Evolutionary conservation across 345 rosid species (phyloP).

Genomic region (Arabidopsis suecica): DNA sequence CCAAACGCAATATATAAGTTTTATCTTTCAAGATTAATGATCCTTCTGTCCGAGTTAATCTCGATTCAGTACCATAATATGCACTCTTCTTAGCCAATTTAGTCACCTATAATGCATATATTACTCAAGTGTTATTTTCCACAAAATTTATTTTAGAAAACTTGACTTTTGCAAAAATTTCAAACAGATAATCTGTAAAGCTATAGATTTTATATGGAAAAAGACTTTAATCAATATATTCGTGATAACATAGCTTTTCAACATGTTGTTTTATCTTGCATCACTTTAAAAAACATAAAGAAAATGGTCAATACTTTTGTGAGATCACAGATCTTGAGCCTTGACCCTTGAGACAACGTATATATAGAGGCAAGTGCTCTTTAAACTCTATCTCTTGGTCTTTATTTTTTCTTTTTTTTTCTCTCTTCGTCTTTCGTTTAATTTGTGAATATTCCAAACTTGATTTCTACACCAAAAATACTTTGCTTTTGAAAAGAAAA

Average conservation of each 20-base stretch:
- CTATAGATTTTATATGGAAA: background rate
- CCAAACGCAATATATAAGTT: background rate
- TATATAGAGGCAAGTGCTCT: slow-evolving; percentile 37
- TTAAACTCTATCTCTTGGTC: slow-evolving; percentile 34
- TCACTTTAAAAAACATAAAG: slow-evolving; percentile 26
- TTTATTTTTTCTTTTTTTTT: background rate
- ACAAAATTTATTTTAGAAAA: background rate
- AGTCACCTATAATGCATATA: slow-evolving; percentile 20
- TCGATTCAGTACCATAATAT: background rate
- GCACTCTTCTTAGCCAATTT: background rate
- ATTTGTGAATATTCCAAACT: slow-evolving; percentile 21
- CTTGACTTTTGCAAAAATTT: background rate
- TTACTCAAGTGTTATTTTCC: slow-evolving; percentile 7
- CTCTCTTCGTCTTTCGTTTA: slow-evolving; percentile 21
- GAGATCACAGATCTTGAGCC: slow-evolving; percentile 27
- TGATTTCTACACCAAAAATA: slow-evolving; percentile 38
- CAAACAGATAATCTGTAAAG: slow-evolving; percentile 14
- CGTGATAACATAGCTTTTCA: slow-evolving; percentile 31
- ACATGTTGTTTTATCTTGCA: slow-evolving; percentile 14
- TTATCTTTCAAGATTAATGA: background rate
- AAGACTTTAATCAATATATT: slow-evolving; percentile 21
- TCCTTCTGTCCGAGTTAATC: background rate
- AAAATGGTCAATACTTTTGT: slow-evolving; percentile 30
- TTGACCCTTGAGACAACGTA: slow-evolving; percentile 41
- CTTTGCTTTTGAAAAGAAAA: slow-evolving; percentile 19